These are phyloP conservation scores for Chaetomiaceae sp. DNA, from an alignment of 2,329 filamentous ascomycete genomes.

Conservation along the genomic window DNA sequence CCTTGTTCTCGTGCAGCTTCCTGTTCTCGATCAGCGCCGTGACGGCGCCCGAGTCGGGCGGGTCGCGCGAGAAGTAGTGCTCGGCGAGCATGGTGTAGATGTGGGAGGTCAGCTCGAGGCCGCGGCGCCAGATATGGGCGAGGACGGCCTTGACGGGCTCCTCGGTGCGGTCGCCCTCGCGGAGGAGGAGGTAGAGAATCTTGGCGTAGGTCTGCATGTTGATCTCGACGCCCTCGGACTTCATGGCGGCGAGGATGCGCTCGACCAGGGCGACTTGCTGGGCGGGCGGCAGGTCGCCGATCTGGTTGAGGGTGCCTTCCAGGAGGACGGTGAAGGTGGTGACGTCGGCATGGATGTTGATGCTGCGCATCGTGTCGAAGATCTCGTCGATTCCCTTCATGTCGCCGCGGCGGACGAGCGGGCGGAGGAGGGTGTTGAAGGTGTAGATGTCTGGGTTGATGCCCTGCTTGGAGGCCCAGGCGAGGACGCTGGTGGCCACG, in stretches of 20 bases:
- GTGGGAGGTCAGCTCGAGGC: slow-evolving; percentile 53
- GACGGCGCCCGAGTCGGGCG: slow-evolving; percentile 58
- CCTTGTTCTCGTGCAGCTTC: slow-evolving; percentile 36
- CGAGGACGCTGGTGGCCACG: slow-evolving; percentile 51
- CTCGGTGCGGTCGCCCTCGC: slow-evolving; percentile 39
- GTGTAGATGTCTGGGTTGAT: slow-evolving; percentile 55
- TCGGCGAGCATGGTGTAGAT: slow-evolving; percentile 72
- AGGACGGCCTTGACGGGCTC: slow-evolving; percentile 58
- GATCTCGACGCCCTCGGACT: slow-evolving; percentile 51
- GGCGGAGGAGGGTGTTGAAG: slow-evolving; percentile 66
- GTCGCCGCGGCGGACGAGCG: slow-evolving; percentile 49
- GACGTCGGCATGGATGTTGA: slow-evolving; percentile 55
- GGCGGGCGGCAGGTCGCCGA: slow-evolving; percentile 38
- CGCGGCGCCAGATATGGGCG: slow-evolving; percentile 53
- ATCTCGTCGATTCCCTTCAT: slow-evolving; percentile 47
- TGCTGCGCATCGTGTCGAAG: slow-evolving; percentile 54
- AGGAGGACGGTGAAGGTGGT: slow-evolving; percentile 71
- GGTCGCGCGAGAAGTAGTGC: slow-evolving; percentile 56
- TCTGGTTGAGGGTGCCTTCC: slow-evolving; percentile 48
- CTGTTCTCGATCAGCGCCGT: slow-evolving; percentile 56
- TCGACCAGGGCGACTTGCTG: slow-evolving; percentile 51
- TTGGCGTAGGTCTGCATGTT: slow-evolving; percentile 64
- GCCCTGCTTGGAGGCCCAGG: slow-evolving; percentile 54
- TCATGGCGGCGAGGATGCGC: slow-evolving; percentile 55
- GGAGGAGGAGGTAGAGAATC: slow-evolving; percentile 62